Evolutionary conservation across 2,329 filamentous ascomycete genomes (phyloP).

Genomic region (Leptosphaerulina australis): DNA sequence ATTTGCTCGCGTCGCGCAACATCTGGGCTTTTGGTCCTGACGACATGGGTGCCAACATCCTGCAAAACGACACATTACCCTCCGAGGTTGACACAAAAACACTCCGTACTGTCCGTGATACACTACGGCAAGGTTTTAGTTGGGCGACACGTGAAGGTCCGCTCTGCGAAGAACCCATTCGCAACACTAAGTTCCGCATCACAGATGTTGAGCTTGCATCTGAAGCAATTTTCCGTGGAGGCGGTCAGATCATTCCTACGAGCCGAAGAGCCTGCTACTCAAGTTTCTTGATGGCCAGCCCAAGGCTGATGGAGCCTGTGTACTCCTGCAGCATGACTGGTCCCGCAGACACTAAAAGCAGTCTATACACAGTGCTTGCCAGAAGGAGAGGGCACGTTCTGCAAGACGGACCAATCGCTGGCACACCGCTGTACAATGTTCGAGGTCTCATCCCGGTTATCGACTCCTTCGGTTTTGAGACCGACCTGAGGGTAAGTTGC

Average conservation of each 20-base stretch:
- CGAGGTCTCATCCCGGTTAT: slow-evolving; percentile 93
- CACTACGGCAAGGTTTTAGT: slow-evolving; percentile 92
- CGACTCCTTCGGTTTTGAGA: slow-evolving; percentile 97
- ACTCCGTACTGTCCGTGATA: slow-evolving; percentile 84
- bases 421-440: slow-evolving; percentile 91
- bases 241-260: slow-evolving; percentile 96
- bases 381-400: slow-evolving; percentile 89
- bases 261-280: slow-evolving; percentile 91
- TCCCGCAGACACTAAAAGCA: slow-evolving; percentile 83
- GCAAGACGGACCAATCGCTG: slow-evolving; percentile 90
- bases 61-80: slow-evolving; percentile 95
- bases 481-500: slow-evolving; percentile 71
- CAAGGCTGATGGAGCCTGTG: slow-evolving; percentile 93
- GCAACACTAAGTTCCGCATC: slow-evolving; percentile 96
- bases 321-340: slow-evolving; percentile 94
- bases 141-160: slow-evolving; percentile 97
- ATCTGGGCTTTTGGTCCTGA: slow-evolving; percentile 99
- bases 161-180: slow-evolving; percentile 97
- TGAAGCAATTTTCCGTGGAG: slow-evolving; percentile 92
- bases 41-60: slow-evolving; percentile 90
- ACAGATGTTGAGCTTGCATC: slow-evolving; percentile 86
- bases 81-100: slow-evolving; percentile 94
- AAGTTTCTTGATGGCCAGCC: slow-evolving; percentile 95
- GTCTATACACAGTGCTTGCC: slow-evolving; percentile 89
- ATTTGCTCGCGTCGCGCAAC: slow-evolving; percentile 88